Evolutionary conservation across 2,329 filamentous ascomycete species (phyloP).

Genomic region (Microsporum canis): DNA sequence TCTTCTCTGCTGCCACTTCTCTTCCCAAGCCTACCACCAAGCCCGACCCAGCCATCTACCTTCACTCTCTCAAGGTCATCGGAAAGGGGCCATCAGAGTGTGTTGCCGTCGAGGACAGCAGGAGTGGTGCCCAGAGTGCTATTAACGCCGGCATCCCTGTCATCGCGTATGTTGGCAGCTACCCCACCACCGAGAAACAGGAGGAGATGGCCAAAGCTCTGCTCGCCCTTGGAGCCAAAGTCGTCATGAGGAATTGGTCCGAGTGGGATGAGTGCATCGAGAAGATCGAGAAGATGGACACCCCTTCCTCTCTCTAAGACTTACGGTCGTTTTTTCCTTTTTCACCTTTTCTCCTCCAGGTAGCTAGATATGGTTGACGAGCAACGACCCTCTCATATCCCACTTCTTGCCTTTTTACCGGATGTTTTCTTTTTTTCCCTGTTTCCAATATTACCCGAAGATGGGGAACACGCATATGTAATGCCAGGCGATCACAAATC

Average conservation of each 20-base stretch:
- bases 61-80: conserved; percentile 62
- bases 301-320: background rate
- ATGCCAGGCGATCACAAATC: background rate
- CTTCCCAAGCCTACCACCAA: conserved; percentile 73
- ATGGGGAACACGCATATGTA: background rate
- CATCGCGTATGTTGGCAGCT: conserved; percentile 77
- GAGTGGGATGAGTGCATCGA: conserved; percentile 35
- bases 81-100: conserved; percentile 60
- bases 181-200: conserved; percentile 48
- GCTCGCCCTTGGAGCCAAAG: conserved; percentile 49
- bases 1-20: conserved; percentile 74
- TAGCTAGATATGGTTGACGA: background rate
- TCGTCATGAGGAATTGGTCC: conserved; percentile 46
- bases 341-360: background rate
- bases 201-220: conserved; percentile 54
- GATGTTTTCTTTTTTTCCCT: background rate
- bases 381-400: background rate
- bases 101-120: conserved; percentile 79
- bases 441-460: background rate
- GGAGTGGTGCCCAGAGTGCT: conserved; percentile 68
- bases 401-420: background rate
- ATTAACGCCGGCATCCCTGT: conserved; percentile 67
- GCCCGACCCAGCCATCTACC: conserved; percentile 81
- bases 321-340: background rate
- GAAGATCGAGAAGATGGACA: conserved; percentile 29